Percentiles rank a stretch among this genome's conserved stretches.
Conservation (phyloP, 805 yeast species). For the Candida pseudofarinosa region DNA sequence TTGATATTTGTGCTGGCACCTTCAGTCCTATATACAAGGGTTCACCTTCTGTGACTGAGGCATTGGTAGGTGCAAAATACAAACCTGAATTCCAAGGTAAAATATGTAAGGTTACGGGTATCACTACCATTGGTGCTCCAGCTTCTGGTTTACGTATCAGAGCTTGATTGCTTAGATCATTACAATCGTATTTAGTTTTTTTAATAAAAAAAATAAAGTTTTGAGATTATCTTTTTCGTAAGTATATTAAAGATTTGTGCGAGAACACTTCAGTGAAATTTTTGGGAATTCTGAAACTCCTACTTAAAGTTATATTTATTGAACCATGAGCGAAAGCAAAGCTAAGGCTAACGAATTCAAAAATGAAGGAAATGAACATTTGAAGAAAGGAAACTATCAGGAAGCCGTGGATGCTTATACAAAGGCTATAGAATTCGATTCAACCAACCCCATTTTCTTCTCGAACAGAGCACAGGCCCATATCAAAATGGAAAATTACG, state of each 20-base stretch:
- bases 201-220: neutral
- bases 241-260: neutral
- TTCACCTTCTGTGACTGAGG: slow-evolving; percentile 64
- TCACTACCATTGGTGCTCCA: slow-evolving; percentile 84
- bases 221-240: neutral
- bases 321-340: slow-evolving; percentile 8
- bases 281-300: neutral
- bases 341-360: slow-evolving; percentile 50
- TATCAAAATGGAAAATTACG: slow-evolving; percentile 81
- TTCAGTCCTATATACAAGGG: slow-evolving; percentile 87
- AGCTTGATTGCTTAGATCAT: slow-evolving; percentile 10
- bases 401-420: slow-evolving; percentile 71
- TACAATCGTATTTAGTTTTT: neutral
- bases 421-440: slow-evolving; percentile 64
- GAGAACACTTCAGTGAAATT: neutral
- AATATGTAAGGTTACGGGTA: slow-evolving; percentile 67
- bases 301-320: neutral
- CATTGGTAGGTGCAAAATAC: slow-evolving; percentile 87
- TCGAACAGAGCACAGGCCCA: slow-evolving; percentile 91
- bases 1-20: slow-evolving; percentile 84
- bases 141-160: slow-evolving; percentile 79
- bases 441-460: slow-evolving; percentile 57
- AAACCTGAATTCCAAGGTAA: slow-evolving; percentile 73
- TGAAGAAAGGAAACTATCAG: slow-evolving; percentile 61
- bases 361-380: slow-evolving; percentile 66